A percentile compares a stretch with the other conserved stretches of the same genome.
Evolutionary conservation across 768 basidiomycete genomes (phyloP).

Genomic region (Xerocomellus dryophilus): DNA sequence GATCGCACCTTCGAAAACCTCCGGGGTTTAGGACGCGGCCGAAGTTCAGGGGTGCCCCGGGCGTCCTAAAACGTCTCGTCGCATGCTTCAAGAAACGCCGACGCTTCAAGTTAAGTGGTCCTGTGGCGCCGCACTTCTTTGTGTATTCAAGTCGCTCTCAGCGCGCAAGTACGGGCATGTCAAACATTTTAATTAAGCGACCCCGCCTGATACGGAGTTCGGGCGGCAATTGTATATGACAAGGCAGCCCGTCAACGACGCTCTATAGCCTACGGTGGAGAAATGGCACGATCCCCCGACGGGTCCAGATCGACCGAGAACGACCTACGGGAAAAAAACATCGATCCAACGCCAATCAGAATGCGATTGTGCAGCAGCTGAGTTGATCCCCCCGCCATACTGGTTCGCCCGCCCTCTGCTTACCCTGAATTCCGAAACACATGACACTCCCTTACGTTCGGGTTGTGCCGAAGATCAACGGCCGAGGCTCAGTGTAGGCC

Average conservation of each 20-base stretch:
- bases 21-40: no score
- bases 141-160: background rate
- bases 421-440: no score
- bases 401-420: no score
- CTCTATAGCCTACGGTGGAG: background rate
- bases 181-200: background rate
- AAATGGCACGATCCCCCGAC: background rate
- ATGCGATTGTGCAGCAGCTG: background rate
- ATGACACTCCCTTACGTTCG: background rate
- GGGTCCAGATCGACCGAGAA: background rate
- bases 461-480: background rate
- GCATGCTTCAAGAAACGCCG: no score
- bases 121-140: conserved; percentile 5
- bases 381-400: background rate
- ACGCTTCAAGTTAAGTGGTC: no score
- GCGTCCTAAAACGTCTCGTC: no score
- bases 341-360: background rate
- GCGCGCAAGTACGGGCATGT: background rate
- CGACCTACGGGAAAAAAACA: background rate
- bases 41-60: no score
- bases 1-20: no score
- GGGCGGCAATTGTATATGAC: background rate
- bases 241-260: background rate
- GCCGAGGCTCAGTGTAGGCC: background rate
- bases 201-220: background rate